Percentiles rank a stretch among this genome's conserved stretches.
These are phyloP conservation scores for Yamadazyma dushanensis DNA, from an alignment of 1,139 yeast species.

Conservation along the genomic window DNA sequence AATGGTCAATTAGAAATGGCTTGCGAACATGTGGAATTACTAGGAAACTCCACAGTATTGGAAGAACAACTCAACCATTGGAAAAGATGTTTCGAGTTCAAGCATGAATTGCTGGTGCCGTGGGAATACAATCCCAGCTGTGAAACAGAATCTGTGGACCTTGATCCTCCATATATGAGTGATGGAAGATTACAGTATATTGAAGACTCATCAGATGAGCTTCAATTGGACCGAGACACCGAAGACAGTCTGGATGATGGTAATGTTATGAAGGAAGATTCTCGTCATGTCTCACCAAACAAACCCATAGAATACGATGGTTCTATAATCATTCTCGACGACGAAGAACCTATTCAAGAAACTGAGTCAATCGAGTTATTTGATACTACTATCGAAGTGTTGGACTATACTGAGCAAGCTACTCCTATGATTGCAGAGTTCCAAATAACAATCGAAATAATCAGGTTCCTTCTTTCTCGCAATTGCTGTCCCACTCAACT, in stretches of 20 bases:
- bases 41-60: slow-evolving; percentile 21
- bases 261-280: too few relatives aligned
- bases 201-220: neutral
- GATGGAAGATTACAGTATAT: slow-evolving; percentile 4
- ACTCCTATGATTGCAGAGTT: slow-evolving; percentile 23
- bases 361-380: too few relatives aligned
- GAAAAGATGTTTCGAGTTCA: slow-evolving; percentile 18
- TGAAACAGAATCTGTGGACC: neutral
- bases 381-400: neutral
- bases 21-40: slow-evolving; percentile 21
- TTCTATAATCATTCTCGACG: slow-evolving; percentile 2
- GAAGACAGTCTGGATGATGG: too few relatives aligned
- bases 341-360: neutral
- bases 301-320: neutral
- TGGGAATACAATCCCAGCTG: slow-evolving; percentile 24
- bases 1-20: slow-evolving; percentile 20
- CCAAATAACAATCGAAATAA: slow-evolving; percentile 28
- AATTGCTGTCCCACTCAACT: slow-evolving; percentile 23
- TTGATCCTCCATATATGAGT: slow-evolving; percentile 9
- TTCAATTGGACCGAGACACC: neutral
- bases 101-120: slow-evolving; percentile 15
- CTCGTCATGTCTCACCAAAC: too few relatives aligned
- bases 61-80: slow-evolving; percentile 32
- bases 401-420: neutral
- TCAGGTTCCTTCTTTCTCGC: slow-evolving; percentile 29